Conservation (phyloP, 768 basidiomycete species). For the Boletus pseudopeckii region DNA sequence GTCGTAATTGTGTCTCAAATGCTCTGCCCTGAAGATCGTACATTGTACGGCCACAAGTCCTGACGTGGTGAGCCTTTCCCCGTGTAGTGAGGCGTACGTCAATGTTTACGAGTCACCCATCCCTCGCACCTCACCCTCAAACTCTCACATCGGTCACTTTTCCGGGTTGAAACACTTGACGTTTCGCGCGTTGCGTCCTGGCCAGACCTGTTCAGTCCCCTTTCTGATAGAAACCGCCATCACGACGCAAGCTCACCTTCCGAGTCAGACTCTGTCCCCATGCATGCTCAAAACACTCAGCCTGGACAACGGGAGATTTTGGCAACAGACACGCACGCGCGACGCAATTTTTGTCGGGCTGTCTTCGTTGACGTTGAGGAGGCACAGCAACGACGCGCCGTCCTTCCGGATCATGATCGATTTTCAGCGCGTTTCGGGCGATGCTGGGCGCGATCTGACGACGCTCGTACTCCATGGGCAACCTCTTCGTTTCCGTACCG, state of each 20-base stretch:
- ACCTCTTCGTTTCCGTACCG: conserved; percentile 26
- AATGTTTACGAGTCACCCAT: background rate
- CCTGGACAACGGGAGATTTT: conserved; percentile 24
- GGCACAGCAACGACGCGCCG: conserved; percentile 20
- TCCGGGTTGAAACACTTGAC: conserved; percentile 26
- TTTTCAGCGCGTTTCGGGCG: conserved; percentile 22
- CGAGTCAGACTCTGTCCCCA: background rate
- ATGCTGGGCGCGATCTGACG: conserved; percentile 21
- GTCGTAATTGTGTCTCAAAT: no score
- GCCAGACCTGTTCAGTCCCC: conserved; percentile 26
- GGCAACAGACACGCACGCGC: no score
- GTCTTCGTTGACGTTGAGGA: background rate
- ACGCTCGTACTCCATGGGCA: conserved; percentile 29
- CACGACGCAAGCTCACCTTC: background rate
- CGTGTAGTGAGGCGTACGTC: no score
- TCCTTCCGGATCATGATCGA: conserved; percentile 29
- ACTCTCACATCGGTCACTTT: conserved; percentile 14
- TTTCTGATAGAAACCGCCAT: conserved; percentile 9
- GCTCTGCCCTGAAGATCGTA: no score
- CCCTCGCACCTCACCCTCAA: conserved; percentile 30
- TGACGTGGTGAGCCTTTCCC: no score
- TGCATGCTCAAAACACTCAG: conserved; percentile 28
- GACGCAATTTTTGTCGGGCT: no score
- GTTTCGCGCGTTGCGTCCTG: conserved; percentile 29
- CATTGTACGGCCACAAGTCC: no score